These are phyloP conservation scores for Jackrogersella multiformis DNA, from an alignment of 495 filamentous ascomycete genomes.

Conservation along the genomic window DNA sequence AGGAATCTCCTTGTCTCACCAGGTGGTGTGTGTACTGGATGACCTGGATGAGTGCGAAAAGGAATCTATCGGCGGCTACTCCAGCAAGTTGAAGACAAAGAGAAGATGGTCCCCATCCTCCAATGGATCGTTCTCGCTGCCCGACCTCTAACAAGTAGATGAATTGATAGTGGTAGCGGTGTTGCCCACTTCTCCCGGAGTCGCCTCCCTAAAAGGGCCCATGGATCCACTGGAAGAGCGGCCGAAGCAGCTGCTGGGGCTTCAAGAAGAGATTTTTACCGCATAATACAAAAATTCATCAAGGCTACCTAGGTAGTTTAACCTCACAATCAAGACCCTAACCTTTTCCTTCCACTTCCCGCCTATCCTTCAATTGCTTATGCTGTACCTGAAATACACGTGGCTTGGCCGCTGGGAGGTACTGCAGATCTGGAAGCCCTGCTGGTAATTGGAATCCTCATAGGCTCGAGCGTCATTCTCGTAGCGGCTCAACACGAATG, in stretches of 20 bases:
- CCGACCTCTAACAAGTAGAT: not conserved
- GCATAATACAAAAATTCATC: not conserved
- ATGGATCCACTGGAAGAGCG: not conserved
- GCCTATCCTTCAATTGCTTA: not conserved
- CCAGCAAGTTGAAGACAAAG: not conserved
- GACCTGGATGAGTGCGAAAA: not conserved
- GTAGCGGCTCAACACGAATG: not conserved
- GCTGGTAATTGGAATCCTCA: not conserved
- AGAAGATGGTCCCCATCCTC: not conserved
- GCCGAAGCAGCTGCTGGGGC: not conserved
- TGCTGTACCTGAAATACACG: not conserved
- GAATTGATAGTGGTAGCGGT: not conserved
- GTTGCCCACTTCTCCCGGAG: not conserved
- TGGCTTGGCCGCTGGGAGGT: not conserved
- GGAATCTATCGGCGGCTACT: not conserved
- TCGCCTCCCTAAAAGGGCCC: not conserved
- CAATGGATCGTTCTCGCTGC: not conserved
- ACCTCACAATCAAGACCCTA: not conserved
- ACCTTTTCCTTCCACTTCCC: not conserved
- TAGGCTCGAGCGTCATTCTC: not conserved
- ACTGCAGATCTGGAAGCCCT: not conserved
- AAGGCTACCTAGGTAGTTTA: not conserved
- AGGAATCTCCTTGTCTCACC: no score
- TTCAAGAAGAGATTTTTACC: not conserved
- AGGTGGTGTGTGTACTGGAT: not conserved